Conservation (phyloP, 2,329 filamentous ascomycete genomes). For the Neodidymelliopsis sp. region DNA sequence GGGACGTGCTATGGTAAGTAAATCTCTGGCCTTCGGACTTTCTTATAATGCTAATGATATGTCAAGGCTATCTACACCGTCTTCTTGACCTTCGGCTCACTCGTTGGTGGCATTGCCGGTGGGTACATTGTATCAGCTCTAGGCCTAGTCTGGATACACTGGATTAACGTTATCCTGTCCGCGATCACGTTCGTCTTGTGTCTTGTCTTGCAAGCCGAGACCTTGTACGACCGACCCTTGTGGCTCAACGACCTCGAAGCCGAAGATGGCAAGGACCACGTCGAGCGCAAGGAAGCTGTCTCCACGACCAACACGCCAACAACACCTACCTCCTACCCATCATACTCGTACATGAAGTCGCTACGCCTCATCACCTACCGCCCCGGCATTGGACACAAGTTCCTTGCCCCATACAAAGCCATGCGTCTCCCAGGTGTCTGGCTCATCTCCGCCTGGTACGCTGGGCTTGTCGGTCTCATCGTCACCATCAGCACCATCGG, state of each 20-base stretch:
- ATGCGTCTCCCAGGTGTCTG: conserved; percentile 52
- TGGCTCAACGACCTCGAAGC: conserved; percentile 22
- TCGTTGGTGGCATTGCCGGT: conserved; percentile 50
- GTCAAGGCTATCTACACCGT: conserved; percentile 52
- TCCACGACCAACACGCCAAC: conserved; percentile 13
- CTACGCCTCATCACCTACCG: conserved; percentile 47
- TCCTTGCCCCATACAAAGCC: conserved; percentile 48
- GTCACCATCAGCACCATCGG: conserved; percentile 51
- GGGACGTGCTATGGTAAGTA: conserved; percentile 49
- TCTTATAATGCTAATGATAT: background rate
- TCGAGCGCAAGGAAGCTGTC: conserved; percentile 29
- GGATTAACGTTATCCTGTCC: conserved; percentile 50
- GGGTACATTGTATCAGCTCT: conserved; percentile 50
- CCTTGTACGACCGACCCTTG: conserved; percentile 46
- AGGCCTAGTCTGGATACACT: conserved; percentile 52
- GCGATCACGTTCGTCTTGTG: conserved; percentile 43
- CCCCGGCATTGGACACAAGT: conserved; percentile 43
- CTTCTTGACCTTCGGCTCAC: conserved; percentile 48
- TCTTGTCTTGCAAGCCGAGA: conserved; percentile 51
- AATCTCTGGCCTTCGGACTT: background rate
- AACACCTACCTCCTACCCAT: conserved; percentile 26
- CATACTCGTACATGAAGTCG: conserved; percentile 47
- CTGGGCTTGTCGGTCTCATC: conserved; percentile 51
- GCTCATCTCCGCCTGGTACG: conserved; percentile 53
- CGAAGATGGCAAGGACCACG: conserved; percentile 20